Evolutionary conservation across 139 green algal genomes (phyloP).

Genomic region (Chloropicon primus): DNA sequence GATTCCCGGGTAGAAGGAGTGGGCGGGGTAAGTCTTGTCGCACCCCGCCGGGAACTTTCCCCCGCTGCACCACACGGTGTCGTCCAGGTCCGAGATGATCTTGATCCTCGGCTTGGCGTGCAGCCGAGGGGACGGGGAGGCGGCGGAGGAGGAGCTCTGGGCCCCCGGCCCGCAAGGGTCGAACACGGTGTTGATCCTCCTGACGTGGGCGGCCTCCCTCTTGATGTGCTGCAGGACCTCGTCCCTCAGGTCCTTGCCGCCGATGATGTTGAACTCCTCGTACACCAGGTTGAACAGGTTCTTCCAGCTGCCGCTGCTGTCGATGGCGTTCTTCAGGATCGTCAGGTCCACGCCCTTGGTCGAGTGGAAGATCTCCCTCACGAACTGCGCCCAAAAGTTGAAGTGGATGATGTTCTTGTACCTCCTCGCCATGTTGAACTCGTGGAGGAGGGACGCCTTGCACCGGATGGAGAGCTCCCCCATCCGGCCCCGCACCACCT

Average conservation of each 20-base stretch:
- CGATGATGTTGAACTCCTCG: conserved; percentile 25
- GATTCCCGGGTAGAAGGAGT: conserved; percentile 10
- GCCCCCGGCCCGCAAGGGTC: too few relatives aligned
- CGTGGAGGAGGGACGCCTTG: not conserved
- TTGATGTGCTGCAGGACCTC: conserved; percentile 30
- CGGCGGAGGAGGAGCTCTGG: not conserved
- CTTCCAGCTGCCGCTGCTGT: conserved; percentile 43
- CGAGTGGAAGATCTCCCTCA: conserved; percentile 20
- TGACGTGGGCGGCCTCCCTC: conserved; percentile 16
- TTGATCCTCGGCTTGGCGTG: conserved; percentile 23
- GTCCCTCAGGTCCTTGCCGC: conserved; percentile 15
- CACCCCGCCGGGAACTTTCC: conserved; percentile 27
- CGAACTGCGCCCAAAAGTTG: conserved; percentile 4
- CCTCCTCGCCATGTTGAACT: not conserved
- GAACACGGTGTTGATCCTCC: not conserved
- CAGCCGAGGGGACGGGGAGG: too few relatives aligned
- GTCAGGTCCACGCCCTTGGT: conserved; percentile 38
- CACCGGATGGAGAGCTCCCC: not conserved
- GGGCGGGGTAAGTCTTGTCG: conserved; percentile 19
- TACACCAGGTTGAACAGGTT: conserved; percentile 43
- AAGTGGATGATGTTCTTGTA: not conserved
- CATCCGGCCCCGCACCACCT: not conserved
- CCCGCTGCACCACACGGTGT: conserved; percentile 43
- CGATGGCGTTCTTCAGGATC: conserved; percentile 32
- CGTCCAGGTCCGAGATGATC: conserved; percentile 43